Percentiles rank a stretch among this genome's conserved stretches.
phyloP scores from a whole-genome alignment of 2,329 filamentous ascomycete genomes.

The Colletotrichum cuscutae region DNA sequence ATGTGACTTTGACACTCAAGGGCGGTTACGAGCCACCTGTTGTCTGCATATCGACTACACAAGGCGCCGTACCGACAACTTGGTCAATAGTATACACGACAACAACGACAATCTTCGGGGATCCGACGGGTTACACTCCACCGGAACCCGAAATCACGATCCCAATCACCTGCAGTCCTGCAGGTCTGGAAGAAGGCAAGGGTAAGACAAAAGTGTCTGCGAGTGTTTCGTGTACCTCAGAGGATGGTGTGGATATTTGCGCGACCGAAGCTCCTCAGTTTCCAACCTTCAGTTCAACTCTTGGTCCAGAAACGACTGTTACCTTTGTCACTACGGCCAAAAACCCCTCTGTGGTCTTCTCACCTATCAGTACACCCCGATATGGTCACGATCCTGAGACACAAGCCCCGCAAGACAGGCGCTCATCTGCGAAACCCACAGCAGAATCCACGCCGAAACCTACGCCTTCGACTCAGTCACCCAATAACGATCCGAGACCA shows the following conservation, averaged over 20 bases:
- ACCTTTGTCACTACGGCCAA: slow-evolving; percentile 65
- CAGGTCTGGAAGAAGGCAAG: background rate
- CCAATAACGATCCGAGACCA: slow-evolving; percentile 1
- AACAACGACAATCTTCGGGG: slow-evolving; percentile 60
- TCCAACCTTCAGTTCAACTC: slow-evolving; percentile 30
- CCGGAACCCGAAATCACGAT: slow-evolving; percentile 54
- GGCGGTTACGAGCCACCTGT: background rate
- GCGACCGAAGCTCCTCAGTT: background rate
- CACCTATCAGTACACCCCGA: slow-evolving; percentile 26
- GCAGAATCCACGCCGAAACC: background rate
- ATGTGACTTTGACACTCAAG: background rate
- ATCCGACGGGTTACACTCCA: slow-evolving; percentile 57
- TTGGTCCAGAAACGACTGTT: slow-evolving; percentile 42
- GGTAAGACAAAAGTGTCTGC: background rate
- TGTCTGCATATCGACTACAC: background rate
- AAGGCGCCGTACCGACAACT: slow-evolving; percentile 39
- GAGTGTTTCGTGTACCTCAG: background rate
- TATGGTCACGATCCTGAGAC: slow-evolving; percentile 30
- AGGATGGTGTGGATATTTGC: background rate
- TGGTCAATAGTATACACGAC: slow-evolving; percentile 60
- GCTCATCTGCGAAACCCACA: slow-evolving; percentile 7
- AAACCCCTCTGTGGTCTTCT: slow-evolving; percentile 61
- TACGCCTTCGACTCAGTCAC: slow-evolving; percentile 1
- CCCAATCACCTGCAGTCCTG: slow-evolving; percentile 38
- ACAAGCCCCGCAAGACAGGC: slow-evolving; percentile 13